Evolutionary conservation across 108 stramenopile genomes (phyloP), one percentile per base, ranked within the genome.

Genomic region (Cyclotella cryptica): DNA sequence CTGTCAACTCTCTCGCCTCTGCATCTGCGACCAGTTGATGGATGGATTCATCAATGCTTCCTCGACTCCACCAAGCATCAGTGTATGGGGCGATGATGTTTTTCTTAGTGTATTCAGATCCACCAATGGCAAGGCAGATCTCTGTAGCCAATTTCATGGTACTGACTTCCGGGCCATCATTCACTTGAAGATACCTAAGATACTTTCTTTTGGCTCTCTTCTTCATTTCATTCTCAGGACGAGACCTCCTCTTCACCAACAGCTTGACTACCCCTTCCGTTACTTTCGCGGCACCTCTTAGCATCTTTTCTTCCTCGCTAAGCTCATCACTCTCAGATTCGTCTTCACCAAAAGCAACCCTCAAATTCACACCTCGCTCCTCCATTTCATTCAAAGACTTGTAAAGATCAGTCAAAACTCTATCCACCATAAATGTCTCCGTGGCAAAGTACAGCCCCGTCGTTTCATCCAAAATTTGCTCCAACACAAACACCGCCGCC

Each of bases 201-300:
- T 85, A 85, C 3, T 52, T 44, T 12, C 80, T 28, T 29, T 45
- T 61, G 26, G 84, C 84, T 70, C 84, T 29, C 63, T 82, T 85
- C 55, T 85, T 85, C 84, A 85, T 85, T 15, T 78, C 60, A 51
- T 64, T 70, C 30, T 85, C 71, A 12, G 84, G 84, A 42, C 80
- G 77, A 46, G 42, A 54, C 40, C 71, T 77, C 35, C 78, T 71
- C 45, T 79, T 80, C 19, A 75, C 63, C 51, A 84, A 42, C 43
- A 75, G 64, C 19, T 82, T 70, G 9, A 74, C 40, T 40, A 73
- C 19, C 11, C 57, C 66, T 12, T 82, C 61, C 1, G 72, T 73
- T 30, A 47, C 24, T 26, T 51, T 39, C 40, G 75, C 45, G 17
- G 73, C 61, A 24, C 54, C 35, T 44, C 35, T 70, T n/a, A 74